These are phyloP conservation scores for Cystobasidium ongulense DNA, from an alignment of 768 basidiomycete genomes.

Conservation along the genomic window DNA sequence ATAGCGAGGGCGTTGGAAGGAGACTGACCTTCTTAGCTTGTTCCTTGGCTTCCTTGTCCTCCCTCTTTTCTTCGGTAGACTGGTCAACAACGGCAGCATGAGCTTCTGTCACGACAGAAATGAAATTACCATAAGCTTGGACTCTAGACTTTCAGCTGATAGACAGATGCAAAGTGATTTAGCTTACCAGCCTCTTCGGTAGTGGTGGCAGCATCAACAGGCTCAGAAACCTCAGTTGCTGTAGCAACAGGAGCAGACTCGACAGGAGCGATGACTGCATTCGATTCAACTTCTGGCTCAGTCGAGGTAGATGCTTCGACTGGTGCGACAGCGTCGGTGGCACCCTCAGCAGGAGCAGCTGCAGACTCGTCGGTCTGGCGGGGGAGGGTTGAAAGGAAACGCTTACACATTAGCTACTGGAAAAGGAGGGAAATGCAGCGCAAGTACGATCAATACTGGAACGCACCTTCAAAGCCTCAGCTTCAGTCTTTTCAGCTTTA, in stretches of 20 bases:
- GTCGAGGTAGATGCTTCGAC: background rate
- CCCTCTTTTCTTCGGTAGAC: background rate
- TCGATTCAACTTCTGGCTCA: conserved; percentile 5
- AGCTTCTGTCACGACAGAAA: background rate
- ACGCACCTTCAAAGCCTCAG: conserved; percentile 29
- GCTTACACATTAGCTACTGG: no score
- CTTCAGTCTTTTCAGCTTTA: conserved; percentile 25
- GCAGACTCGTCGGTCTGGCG: conserved; percentile 18
- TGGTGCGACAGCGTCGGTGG: background rate
- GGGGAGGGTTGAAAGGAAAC: background rate
- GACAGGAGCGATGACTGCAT: background rate
- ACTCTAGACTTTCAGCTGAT: background rate
- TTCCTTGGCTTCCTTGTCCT: conserved; percentile 16
- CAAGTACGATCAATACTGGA: no score
- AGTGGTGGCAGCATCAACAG: background rate
- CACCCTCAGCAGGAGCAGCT: conserved; percentile 5
- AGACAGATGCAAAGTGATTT: no score
- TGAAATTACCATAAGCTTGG: background rate
- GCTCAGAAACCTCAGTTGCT: conserved; percentile 2
- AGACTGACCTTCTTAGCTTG: conserved; percentile 23
- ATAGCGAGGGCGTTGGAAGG: background rate
- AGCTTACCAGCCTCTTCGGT: conserved; percentile 19
- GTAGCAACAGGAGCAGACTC: background rate
- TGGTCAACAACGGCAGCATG: background rate
- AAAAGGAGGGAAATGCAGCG: no score